phyloP scores from a whole-genome alignment of 371 early-diverging fungal genomes.

The Syncephalastrum contaminatum region DNA sequence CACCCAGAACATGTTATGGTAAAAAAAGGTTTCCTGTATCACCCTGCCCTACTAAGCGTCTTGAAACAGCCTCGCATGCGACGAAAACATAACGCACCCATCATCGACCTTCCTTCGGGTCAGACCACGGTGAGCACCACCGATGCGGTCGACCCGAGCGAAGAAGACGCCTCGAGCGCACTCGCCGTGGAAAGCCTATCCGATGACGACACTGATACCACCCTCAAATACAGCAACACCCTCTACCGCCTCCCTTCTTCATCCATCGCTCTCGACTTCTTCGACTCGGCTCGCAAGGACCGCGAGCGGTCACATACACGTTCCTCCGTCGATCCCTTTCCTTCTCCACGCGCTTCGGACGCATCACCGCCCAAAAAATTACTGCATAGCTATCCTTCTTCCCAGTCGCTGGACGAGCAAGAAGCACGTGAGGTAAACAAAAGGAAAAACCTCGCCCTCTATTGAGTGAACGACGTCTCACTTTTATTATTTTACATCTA shows the following conservation, averaged over 20 bases:
- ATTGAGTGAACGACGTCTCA: background rate
- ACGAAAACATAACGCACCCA: slow-evolving; percentile 15
- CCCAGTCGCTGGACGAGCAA: too few relatives aligned
- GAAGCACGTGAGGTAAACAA: slow-evolving; percentile 2
- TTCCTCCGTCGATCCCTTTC: slow-evolving; percentile 1
- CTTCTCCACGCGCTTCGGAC: background rate
- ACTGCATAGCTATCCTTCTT: background rate
- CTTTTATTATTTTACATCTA: background rate
- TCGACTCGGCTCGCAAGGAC: background rate
- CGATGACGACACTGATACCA: slow-evolving; percentile 9
- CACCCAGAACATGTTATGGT: slow-evolving; percentile 73
- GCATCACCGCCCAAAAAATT: background rate
- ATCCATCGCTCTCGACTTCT: slow-evolving; percentile 45
- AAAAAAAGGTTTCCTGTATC: background rate
- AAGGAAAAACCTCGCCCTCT: background rate
- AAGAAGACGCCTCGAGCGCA: too few relatives aligned
- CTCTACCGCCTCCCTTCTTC: slow-evolving; percentile 46
- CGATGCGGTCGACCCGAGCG: too few relatives aligned
- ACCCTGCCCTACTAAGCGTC: background rate
- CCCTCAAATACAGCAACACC: slow-evolving; percentile 23
- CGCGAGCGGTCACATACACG: background rate
- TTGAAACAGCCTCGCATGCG: slow-evolving; percentile 27
- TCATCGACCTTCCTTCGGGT: slow-evolving; percentile 6
- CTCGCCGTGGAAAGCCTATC: slow-evolving; percentile 13
- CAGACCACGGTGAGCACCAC: too few relatives aligned